A percentile compares a stretch with the other conserved stretches of the same genome.
phyloP scores from a whole-genome alignment of 169 alveolate species.

The Eimeria tenella region DNA sequence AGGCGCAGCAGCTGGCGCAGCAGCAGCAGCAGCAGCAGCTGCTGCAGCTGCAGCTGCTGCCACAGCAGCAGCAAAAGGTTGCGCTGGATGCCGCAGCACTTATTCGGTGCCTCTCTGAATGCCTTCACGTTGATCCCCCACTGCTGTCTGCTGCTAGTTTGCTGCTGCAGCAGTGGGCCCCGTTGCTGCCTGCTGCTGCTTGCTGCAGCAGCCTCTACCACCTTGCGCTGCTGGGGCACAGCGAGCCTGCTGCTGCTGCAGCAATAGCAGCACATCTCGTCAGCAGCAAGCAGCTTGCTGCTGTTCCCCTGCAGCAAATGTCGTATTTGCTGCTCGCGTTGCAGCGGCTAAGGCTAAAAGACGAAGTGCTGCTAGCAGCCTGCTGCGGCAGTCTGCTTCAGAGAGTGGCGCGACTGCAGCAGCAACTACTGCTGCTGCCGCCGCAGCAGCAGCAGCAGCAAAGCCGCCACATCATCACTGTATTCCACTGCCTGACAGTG shows the following conservation, averaged over 20 bases:
- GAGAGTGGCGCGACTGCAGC: not conserved
- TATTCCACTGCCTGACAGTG: constrained; percentile 8
- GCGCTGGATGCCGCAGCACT: constrained; percentile 2
- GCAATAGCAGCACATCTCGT: constrained; percentile 53
- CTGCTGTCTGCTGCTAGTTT: constrained; percentile 58
- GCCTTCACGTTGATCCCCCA: constrained; percentile 27
- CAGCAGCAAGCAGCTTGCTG: constrained; percentile 58
- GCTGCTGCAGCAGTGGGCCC: constrained; percentile 17
- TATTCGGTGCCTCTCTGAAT: constrained; percentile 29
- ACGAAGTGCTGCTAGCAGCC: constrained; percentile 41
- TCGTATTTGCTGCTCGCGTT: constrained; percentile 34
- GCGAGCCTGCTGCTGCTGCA: constrained; percentile 64
- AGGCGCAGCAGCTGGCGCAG: not conserved
- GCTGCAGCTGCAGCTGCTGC: constrained; percentile 20
- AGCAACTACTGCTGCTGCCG: constrained; percentile 51
- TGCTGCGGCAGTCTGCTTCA: constrained; percentile 64
- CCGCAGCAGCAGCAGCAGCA: constrained; percentile 57
- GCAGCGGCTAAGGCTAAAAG: constrained; percentile 32
- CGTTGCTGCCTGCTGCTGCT: constrained; percentile 71
- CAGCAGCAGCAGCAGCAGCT: constrained; percentile 13
- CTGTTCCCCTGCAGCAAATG: constrained; percentile 40
- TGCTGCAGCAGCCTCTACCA: constrained; percentile 55
- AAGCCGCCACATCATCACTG: not conserved
- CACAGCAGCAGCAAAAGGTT: constrained; percentile 35
- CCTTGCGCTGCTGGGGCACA: constrained; percentile 8